phyloP scores from a whole-genome alignment of 1,284 basidiomycete genomes.

The Termitomyces sp. region DNA sequence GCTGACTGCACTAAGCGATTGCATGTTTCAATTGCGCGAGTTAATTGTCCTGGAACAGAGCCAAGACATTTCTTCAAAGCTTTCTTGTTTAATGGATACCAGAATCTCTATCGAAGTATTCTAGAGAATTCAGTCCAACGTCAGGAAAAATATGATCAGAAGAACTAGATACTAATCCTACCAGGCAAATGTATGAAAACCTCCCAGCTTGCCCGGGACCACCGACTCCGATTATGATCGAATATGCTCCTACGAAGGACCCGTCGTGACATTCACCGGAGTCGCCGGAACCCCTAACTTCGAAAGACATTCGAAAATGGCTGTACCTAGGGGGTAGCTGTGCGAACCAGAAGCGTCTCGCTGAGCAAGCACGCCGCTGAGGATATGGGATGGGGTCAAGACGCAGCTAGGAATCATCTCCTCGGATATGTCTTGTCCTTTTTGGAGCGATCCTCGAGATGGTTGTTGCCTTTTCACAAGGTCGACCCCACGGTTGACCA shows the following conservation, averaged over 20 bases:
- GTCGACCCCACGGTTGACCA: conserved; percentile 31
- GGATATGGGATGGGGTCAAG: conserved; percentile 33
- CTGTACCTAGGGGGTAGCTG: conserved; percentile 17
- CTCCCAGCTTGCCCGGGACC: conserved; percentile 8
- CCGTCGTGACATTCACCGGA: not conserved
- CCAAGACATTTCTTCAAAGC: not conserved
- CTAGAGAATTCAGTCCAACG: not conserved
- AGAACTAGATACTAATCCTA: not conserved
- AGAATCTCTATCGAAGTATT: not conserved
- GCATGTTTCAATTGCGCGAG: not conserved
- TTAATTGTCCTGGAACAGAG: not conserved
- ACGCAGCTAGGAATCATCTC: conserved; percentile 14
- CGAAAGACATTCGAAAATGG: conserved; percentile 24
- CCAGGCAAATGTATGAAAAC: not conserved
- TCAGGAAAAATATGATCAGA: conserved; percentile 2
- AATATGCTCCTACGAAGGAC: not conserved
- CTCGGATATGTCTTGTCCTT: conserved; percentile 11
- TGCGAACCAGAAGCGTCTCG: conserved; percentile 15
- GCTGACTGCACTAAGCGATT: not conserved
- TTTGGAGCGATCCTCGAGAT: conserved; percentile 14
- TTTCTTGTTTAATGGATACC: not conserved
- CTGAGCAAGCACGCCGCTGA: conserved; percentile 25
- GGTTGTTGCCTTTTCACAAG: conserved; percentile 24
- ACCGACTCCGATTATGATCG: not conserved
- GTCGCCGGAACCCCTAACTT: conserved; percentile 19